A percentile compares a stretch with the other conserved stretches of the same genome.
These are phyloP conservation scores for Hippophae rhamnoides DNA, from an alignment of 306 rosid genomes.

Conservation along the genomic window DNA sequence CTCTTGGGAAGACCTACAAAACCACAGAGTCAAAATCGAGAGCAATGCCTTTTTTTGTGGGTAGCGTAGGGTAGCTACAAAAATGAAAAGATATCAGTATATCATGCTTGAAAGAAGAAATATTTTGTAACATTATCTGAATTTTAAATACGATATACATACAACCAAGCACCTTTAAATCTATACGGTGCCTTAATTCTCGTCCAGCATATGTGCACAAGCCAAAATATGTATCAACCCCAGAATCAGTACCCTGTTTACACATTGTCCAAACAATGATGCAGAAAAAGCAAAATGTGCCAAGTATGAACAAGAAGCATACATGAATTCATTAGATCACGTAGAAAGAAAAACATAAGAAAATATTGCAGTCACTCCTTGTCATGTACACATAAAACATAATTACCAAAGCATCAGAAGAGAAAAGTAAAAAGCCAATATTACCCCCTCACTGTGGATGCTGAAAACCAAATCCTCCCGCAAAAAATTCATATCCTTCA, in stretches of 20 bases:
- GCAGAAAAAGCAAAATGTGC: background rate
- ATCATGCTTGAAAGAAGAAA: background rate
- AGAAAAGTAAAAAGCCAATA: constrained; percentile 2
- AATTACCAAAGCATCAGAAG: too few relatives aligned
- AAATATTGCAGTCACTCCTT: background rate
- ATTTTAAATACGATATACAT: background rate
- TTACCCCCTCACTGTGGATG: constrained; percentile 85
- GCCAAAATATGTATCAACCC: constrained; percentile 90
- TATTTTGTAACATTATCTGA: background rate
- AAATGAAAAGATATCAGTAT: too few relatives aligned
- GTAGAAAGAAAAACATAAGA: background rate
- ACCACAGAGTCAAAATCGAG: background rate
- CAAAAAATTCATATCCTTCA: constrained; percentile 72
- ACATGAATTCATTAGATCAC: background rate
- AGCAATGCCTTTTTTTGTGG: background rate
- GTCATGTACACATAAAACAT: too few relatives aligned
- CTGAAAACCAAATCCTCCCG: constrained; percentile 87
- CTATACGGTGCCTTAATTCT: constrained; percentile 80
- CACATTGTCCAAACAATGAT: constrained; percentile 13
- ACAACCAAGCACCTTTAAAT: constrained; percentile 53
- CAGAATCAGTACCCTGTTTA: constrained; percentile 72
- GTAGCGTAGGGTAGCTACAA: too few relatives aligned
- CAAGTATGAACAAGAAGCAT: background rate
- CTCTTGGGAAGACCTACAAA: constrained; percentile 72
- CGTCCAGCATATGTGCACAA: constrained; percentile 81